Conservation (phyloP, 805 yeast genomes). For the Phaffomyces antillensis region DNA sequence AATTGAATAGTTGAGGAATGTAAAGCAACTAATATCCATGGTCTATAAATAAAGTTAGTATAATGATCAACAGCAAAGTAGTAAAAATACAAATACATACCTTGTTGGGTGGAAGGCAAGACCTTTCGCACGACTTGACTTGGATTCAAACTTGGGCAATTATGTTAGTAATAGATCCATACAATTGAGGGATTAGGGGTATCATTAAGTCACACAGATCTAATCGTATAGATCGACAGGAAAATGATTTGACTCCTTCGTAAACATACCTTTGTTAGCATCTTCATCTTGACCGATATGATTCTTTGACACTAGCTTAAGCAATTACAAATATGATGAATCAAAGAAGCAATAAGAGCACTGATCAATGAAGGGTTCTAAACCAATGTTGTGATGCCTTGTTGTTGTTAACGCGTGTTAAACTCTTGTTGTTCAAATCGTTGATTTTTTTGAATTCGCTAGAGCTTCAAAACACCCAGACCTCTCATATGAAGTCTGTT, state of each 20-base stretch:
- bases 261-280: constrained; percentile 60
- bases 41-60: constrained; percentile 38
- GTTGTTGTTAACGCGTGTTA: constrained; percentile 10
- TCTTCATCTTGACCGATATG: constrained; percentile 56
- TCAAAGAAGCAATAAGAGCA: background rate
- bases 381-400: background rate
- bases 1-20: constrained; percentile 98
- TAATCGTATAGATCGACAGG: background rate
- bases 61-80: no score
- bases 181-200: background rate
- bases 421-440: constrained; percentile 6
- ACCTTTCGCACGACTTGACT: constrained; percentile 95
- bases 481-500: background rate
- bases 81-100: constrained; percentile 21
- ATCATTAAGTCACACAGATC: background rate
- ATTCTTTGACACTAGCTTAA: background rate
- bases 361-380: background rate
- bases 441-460: background rate
- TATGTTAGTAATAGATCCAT: constrained; percentile 5
- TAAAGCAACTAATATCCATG: constrained; percentile 93
- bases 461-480: background rate
- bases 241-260: background rate
- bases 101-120: constrained; percentile 93
- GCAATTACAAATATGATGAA: background rate
- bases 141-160: constrained; percentile 74